Conservation (phyloP, 441 rosid genomes). For the Macaranga tanarius region DNA sequence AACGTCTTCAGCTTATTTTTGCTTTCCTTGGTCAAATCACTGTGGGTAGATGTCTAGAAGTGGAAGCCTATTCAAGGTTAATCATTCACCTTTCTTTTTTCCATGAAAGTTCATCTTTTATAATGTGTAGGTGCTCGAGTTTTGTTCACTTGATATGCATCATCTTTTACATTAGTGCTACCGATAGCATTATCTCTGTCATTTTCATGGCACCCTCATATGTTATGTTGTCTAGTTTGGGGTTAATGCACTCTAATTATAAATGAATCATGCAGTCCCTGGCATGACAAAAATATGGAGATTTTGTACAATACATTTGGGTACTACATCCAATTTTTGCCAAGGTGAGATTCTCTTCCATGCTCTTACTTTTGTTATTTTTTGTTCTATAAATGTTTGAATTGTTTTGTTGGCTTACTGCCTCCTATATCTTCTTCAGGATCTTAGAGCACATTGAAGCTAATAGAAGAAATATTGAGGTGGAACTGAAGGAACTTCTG, state of each 20-base stretch:
- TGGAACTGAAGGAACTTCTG: slow-evolving; percentile 63
- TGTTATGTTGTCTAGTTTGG: neutral
- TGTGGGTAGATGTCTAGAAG: slow-evolving; percentile 49
- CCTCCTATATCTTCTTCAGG: slow-evolving; percentile 40
- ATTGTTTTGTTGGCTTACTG: slow-evolving; percentile 24
- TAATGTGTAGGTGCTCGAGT: no score
- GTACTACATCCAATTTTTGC: slow-evolving; percentile 82
- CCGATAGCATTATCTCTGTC: neutral
- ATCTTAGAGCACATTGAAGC: slow-evolving; percentile 61
- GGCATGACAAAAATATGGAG: slow-evolving; percentile 56
- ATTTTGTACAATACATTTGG: slow-evolving; percentile 88
- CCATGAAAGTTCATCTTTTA: no score
- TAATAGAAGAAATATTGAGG: slow-evolving; percentile 54
- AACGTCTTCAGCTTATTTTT: slow-evolving; percentile 84
- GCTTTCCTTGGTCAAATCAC: slow-evolving; percentile 80
- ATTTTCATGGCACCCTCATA: neutral
- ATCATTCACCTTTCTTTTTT: slow-evolving; percentile 9
- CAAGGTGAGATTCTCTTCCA: slow-evolving; percentile 52
- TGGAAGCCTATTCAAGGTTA: slow-evolving; percentile 66
- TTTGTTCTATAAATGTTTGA: slow-evolving; percentile 17
- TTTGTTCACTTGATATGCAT: neutral
- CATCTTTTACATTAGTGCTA: neutral
- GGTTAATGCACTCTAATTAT: slow-evolving; percentile 24
- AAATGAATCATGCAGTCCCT: slow-evolving; percentile 44
- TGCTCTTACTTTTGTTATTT: neutral